Evolutionary conservation across 2,329 filamentous ascomycete genomes (phyloP).

Genomic region (Clarireedia sp.): DNA sequence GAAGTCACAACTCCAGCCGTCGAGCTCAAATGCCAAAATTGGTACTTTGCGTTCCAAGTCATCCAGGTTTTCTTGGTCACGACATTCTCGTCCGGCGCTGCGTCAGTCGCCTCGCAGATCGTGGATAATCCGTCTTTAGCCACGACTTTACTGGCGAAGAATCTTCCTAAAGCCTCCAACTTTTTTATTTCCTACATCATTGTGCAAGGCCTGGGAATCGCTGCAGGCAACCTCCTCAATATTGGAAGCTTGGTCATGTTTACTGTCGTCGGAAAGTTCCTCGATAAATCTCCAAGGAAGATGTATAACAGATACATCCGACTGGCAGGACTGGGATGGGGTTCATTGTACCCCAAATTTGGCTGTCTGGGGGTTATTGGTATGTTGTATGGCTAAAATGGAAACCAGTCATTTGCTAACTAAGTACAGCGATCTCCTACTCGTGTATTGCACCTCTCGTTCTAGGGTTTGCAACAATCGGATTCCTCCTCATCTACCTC

Average conservation of each 20-base stretch:
- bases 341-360: conserved; percentile 71
- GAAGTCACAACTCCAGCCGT: conserved; percentile 70
- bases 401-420: conserved; percentile 13
- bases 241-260: conserved; percentile 64
- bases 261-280: conserved; percentile 62
- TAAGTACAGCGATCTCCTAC: conserved; percentile 63
- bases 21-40: conserved; percentile 81
- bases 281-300: conserved; percentile 71
- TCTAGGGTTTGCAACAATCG: conserved; percentile 70
- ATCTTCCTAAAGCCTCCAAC: conserved; percentile 78
- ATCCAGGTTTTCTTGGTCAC: conserved; percentile 87
- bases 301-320: conserved; percentile 70
- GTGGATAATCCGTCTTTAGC: conserved; percentile 52
- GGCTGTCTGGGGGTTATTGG: conserved; percentile 73
- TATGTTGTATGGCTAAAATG: conserved; percentile 33
- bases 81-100: conserved; percentile 74
- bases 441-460: conserved; percentile 80
- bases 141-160: conserved; percentile 59
- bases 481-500: conserved; percentile 72
- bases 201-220: conserved; percentile 77
- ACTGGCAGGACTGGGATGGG: conserved; percentile 73
- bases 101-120: conserved; percentile 58
- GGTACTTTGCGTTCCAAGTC: conserved; percentile 85
- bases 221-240: conserved; percentile 66
- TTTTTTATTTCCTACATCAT: conserved; percentile 95